phyloP scores from a whole-genome alignment of 257 asterid genomes.

The Solanum phureja region DNA sequence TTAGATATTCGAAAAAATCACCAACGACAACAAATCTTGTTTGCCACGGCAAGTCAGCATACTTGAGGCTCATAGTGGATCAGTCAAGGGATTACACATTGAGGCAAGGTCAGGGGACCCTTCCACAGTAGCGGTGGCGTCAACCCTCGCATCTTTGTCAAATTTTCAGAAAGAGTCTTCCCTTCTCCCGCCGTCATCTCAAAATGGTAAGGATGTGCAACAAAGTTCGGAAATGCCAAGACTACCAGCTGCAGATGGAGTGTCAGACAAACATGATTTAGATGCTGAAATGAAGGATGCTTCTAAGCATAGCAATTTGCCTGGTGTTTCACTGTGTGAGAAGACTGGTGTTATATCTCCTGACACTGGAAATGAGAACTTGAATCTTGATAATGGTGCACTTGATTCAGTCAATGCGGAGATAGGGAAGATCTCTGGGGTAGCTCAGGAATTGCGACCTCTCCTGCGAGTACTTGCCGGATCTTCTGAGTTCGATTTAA shows the following conservation, averaged over 20 bases:
- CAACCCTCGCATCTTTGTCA: conserved; percentile 65
- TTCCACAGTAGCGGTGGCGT: conserved; percentile 67
- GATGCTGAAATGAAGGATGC: conserved; percentile 54
- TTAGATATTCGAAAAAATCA: conserved; percentile 69
- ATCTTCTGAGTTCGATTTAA: conserved; percentile 43
- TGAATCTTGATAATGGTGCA: conserved; percentile 17
- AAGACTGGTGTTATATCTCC: conserved; percentile 37
- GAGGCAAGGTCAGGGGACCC: conserved; percentile 73
- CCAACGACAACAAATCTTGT: conserved; percentile 25
- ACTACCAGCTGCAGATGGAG: conserved; percentile 54
- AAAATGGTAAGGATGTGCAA: conserved; percentile 34
- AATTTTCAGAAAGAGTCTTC: conserved; percentile 46
- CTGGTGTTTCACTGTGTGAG: conserved; percentile 16
- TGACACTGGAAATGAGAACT: conserved; percentile 26
- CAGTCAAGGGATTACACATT: conserved; percentile 50
- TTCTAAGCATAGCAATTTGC: conserved; percentile 35
- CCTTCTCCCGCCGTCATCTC: conserved; percentile 45
- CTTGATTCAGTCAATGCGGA: conserved; percentile 33
- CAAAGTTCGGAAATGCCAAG: conserved; percentile 45
- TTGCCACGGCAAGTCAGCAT: conserved; percentile 48
- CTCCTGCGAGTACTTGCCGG: conserved; percentile 36
- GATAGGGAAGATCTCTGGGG: conserved; percentile 35
- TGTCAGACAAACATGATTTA: conserved; percentile 33
- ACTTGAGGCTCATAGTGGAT: conserved; percentile 61
- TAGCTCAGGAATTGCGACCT: conserved; percentile 46